Conservation (phyloP, 1,284 basidiomycete genomes). For the Rhodotorula sp. region DNA sequence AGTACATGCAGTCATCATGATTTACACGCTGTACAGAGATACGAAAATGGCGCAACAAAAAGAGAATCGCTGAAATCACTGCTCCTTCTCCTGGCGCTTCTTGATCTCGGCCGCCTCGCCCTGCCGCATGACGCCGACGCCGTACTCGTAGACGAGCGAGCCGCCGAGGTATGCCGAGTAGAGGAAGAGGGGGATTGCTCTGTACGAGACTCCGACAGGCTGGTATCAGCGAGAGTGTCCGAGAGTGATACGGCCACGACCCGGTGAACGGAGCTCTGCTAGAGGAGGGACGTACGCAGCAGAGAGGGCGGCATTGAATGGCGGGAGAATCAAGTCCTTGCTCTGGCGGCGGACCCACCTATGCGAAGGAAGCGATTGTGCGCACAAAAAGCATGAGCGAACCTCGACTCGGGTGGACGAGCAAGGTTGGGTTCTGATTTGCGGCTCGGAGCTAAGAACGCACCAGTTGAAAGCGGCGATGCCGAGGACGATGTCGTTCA, state of each 20-base stretch:
- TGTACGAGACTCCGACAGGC: background rate
- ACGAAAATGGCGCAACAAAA: background rate
- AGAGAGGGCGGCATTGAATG: conserved; percentile 31
- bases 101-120: conserved; percentile 40
- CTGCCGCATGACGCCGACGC: conserved; percentile 46
- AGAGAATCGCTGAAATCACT: conserved; percentile 33
- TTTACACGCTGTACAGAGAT: background rate
- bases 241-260: too few relatives aligned
- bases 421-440: conserved; percentile 18
- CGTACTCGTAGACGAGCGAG: conserved; percentile 46
- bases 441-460: conserved; percentile 16
- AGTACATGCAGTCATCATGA: too few relatives aligned
- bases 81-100: conserved; percentile 11
- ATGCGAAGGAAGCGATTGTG: background rate
- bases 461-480: conserved; percentile 47
- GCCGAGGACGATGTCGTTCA: conserved; percentile 48
- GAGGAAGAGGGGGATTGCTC: conserved; percentile 45
- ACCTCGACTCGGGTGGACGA: too few relatives aligned
- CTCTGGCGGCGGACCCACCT: conserved; percentile 43
- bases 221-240: background rate
- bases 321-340: conserved; percentile 39
- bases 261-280: too few relatives aligned
- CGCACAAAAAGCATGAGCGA: too few relatives aligned
- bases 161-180: conserved; percentile 45
- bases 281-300: conserved; percentile 11